Evolutionary conservation across 2,329 filamentous ascomycete genomes (phyloP), one percentile per base, ranked within the genome.

Genomic region (Hymenoscyphus albidus): DNA sequence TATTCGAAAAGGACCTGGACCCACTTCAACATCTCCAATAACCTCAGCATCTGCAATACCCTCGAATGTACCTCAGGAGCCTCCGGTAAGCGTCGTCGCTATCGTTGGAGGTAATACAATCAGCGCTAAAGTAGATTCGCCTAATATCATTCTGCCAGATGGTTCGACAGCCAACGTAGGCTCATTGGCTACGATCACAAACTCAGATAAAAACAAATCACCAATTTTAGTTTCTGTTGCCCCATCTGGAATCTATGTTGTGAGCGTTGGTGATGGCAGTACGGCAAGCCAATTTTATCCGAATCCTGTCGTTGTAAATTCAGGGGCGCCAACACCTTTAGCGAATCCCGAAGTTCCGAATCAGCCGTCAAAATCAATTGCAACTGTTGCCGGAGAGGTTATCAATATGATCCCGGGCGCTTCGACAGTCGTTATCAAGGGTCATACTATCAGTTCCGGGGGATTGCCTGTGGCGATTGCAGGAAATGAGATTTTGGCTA

Each of bases 361-460:
- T 32, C 38, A 56, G 5, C 14, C 55, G 27, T 51, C 48, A 66
- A 66, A 39, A 64, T 69, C 63, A 63, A 65, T 70, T 27, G 68
- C 61, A 13, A 67, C 65, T 39, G 61, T 69, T 40, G 68, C 13
- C 31, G 65, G 67, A 2, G 61, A 67, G 16, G 40, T 64, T n/a
- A 61, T 70, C 5, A 65, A 63, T 32, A 65, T 60, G 12, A 62
- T 58, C 4, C 64, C 69, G 12, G 69, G 66, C 32, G 65, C 51
- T 31, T 66, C 65, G 1, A 64, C 31, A 1, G n/a, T 68, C 10
- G 57, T 69, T 16, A 57, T 68, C 16, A 59, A 22, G 7, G 65
- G 59, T 3, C 66, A 70, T 58, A 67, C 63, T 1, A 48, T 70
- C 4, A 69, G 56, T 18, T 58, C 63, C 0, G 67, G 65, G 3